Base-by-base conservation (phyloP, 192 early-diverging fungal genomes). In the Rhizophagus clarus region DNA sequence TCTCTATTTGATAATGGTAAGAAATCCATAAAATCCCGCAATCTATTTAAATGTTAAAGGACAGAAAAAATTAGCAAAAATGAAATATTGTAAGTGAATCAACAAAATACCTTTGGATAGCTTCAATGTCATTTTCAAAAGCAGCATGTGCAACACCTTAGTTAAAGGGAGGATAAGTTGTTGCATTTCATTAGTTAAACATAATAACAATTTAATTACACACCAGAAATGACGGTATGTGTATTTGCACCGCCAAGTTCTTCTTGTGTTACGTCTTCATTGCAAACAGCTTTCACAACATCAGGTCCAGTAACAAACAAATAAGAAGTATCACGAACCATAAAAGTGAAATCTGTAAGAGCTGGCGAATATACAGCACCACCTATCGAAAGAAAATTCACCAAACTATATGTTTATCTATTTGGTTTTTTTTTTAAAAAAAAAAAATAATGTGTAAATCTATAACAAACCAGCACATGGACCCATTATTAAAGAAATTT, bases 311-410 rank as follows among this genome's bases (percentile, higher is more conserved):
- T 99, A 40, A 99, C 97, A 85, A 97, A 99, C 74, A 99, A 88
- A 82, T 97, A 95, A 47, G 96, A 97, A 4, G 96, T 94, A 80
- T 96, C 94, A 22, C 92, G 88, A n/a, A 99, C 96, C 97, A 99
- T 99, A 80, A 97, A 95, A 2, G 94, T 97, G 73, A 97, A 97
- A 79, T 99, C 97, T 0, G 96, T 99, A 86, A 99, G 86, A 61
- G 97, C 97, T 24, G 97, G 97, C 20, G 95, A 97, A 86, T 99
- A 99, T 29, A 99, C 97, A 9, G 96, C 96, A 64, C 97, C 97
- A 83, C 97, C 76, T 78, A 78, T 28, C 29, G n/a, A 64, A 77
- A 37, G 2, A 32, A 10, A 47, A 40, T n/a, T 20, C 17, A 6
- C 2, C 2, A 31, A 0, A 40, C 6, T 40, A 40, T 5, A 40